Evolutionary conservation across 2,329 filamentous ascomycete species (phyloP).

Genomic region (Anisogramma anomala): DNA sequence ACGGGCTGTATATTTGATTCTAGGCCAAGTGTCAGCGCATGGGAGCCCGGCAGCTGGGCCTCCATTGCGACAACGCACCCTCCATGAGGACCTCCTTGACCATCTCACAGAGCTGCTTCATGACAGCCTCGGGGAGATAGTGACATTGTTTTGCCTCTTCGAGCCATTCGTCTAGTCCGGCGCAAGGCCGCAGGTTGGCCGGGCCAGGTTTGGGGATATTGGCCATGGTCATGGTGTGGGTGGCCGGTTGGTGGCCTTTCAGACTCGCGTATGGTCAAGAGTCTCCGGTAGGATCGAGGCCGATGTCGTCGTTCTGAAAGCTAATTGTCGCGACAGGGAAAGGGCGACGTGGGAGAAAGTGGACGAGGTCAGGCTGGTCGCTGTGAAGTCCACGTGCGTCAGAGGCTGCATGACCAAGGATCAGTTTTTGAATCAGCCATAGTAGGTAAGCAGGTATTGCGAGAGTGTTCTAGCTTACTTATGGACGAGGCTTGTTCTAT

Average conservation of each 20-base stretch:
- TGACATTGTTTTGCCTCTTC: slow-evolving; percentile 95
- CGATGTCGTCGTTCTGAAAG: neutral
- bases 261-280: neutral
- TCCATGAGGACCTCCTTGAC: slow-evolving; percentile 99
- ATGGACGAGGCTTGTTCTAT: too few relatives aligned
- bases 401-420: slow-evolving; percentile 6
- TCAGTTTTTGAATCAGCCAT: too few relatives aligned
- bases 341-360: slow-evolving; percentile 1
- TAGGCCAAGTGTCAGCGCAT: slow-evolving; percentile 25
- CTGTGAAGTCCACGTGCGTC: slow-evolving; percentile 1
- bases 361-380: slow-evolving; percentile 4
- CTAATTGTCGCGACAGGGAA: neutral
- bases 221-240: slow-evolving; percentile 27
- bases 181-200: slow-evolving; percentile 70
- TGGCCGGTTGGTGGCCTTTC: neutral
- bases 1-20: slow-evolving; percentile 99
- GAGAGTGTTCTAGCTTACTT: too few relatives aligned
- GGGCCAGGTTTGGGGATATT: slow-evolving; percentile 79
- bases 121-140: slow-evolving; percentile 87
- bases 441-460: too few relatives aligned
- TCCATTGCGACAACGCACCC: slow-evolving; percentile 40
- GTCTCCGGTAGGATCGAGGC: neutral
- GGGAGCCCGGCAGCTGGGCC: neutral
- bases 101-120: slow-evolving; percentile 98
- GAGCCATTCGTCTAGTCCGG: slow-evolving; percentile 90